phyloP scores from a whole-genome alignment of 1,284 basidiomycete species.

The Xerocomus cyaneibrunnescens region DNA sequence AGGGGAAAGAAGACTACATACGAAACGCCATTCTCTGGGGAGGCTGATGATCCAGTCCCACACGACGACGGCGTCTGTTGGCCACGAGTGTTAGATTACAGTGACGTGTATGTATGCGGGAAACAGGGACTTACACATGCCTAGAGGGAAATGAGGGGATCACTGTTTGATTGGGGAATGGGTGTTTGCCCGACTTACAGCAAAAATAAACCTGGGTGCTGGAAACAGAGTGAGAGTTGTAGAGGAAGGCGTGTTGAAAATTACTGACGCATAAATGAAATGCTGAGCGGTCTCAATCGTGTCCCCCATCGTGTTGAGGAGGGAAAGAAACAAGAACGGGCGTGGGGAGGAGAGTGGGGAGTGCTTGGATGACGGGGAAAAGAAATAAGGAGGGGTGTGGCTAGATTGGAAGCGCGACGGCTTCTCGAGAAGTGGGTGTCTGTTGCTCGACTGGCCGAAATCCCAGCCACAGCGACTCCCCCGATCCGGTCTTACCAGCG shows the following conservation, averaged over 20 bases:
- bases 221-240: conserved; percentile 11
- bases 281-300: conserved; percentile 43
- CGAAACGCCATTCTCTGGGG: conserved; percentile 71
- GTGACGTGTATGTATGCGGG: conserved; percentile 16
- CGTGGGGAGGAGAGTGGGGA: conserved; percentile 1
- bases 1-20: conserved; percentile 37
- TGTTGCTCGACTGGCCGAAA: conserved; percentile 17
- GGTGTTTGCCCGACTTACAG: conserved; percentile 48
- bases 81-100: conserved; percentile 17
- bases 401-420: conserved; percentile 26
- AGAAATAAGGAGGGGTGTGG: conserved; percentile 27
- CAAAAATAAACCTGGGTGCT: conserved; percentile 80
- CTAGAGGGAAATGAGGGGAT: conserved; percentile 38
- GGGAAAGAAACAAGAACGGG: conserved; percentile 3
- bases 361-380: conserved; percentile 10
- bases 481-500: conserved; percentile 32
- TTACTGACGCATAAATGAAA: conserved; percentile 52
- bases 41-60: conserved; percentile 82
- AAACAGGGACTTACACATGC: conserved; percentile 62
- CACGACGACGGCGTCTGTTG: conserved; percentile 68
- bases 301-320: conserved; percentile 39
- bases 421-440: conserved; percentile 33
- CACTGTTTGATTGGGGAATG: not conserved
- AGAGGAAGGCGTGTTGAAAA: not conserved
- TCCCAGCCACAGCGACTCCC: conserved; percentile 29